Evolutionary conservation across 2,329 filamentous ascomycete genomes (phyloP), one percentile per base, ranked within the genome.

Genomic region (Aureobasidium namibiae): DNA sequence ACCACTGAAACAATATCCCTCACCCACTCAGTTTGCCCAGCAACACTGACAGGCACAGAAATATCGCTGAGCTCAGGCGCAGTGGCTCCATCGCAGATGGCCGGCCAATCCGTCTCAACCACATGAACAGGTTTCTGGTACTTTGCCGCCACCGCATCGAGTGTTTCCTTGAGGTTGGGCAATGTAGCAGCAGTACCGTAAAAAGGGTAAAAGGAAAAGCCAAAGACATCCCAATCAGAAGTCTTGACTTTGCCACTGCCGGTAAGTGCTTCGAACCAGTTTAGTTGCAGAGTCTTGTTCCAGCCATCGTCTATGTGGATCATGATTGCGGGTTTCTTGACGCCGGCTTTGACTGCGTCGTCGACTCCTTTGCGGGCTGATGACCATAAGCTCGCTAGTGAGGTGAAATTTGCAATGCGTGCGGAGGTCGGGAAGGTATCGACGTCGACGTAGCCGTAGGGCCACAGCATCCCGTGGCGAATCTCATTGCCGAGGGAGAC

Each of bases 401-500:
- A 67, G 11, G 65, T 69, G 62, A 73, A 74, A 57, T 70, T 71
- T 3, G 64, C 56, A 1, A 73, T 66, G 26, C 67, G 57, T 4
- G 52, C 39, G 2, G 52, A 45, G 13, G 39, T 36, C 5, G 52
- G 52, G 7, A 21, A 29, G 5, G 52, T 56, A 14, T 56, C 52
- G 8, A 56, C 52, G 29, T 56, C 52, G 14, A 56, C 52, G 13
- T 56, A 56, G 29, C 71, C 72, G 6, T 66, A 60, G 4, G 72
- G 72, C 70, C 71, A 74, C 14, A 74, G 63, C 67, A 73, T 72
- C 10, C 72, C 72, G 60, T 72, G 62, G 14, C 70, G 63, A 61
- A 75, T 69, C 63, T 74, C 73, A 60, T 74, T 74, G 49, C 73
- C 72, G 8, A 74, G 65, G 18, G 65, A 74, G 8, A 79, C 75